Evolutionary conservation across 768 basidiomycete genomes (phyloP), one percentile per base, ranked within the genome.

Genomic region (Paxillus ammoniavirescens): DNA sequence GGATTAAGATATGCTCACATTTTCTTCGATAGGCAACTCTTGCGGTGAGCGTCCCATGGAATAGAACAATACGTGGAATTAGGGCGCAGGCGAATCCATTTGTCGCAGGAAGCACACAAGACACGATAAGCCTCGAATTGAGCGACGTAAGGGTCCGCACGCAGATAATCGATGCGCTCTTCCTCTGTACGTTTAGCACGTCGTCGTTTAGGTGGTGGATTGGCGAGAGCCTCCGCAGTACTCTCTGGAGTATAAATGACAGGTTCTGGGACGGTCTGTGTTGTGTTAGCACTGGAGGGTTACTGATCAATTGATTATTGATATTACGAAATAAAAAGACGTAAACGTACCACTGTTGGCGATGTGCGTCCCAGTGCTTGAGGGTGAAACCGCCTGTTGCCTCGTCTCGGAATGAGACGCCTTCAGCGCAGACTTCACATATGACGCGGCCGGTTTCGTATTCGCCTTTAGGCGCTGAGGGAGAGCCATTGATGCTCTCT

Each of bases 21-120:
- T 68, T 88, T 87, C 73, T 88, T 90, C 1, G 87, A 83, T 43
- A 91, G 71, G 70, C 89, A 91, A 64, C 86, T 88, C 73, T 89
- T 91, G 40, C 89, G 75, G 63, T 91, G 89, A 3, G 89, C 89
- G 64, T 91, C 88, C 89, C 89, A 91, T 0, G 89, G 89, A 50
- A 91, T 91, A n/a, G 84, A 87, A 63, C 89, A 92, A 61, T 90
- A 92, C 0, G 89, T 91, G 50, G 89, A 91, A 66, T 92, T 92
- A 42, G 89, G 88, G 8, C 89, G 79, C n/a, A 91, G 75, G 14
- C 90, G 79, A 57, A 91, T 90, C 89, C 89, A 91, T 66, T 89
- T 91, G 68, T 90, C 84, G 71, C 89, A 92, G 5, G 80, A 82
- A 43, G 83, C 86, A 68, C 89, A 91, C 9, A 90, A 76, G 33